Evolutionary conservation across 257 asterid genomes (phyloP), one percentile per base, ranked within the genome.

Genomic region (Nicotiana noctiflora): DNA sequence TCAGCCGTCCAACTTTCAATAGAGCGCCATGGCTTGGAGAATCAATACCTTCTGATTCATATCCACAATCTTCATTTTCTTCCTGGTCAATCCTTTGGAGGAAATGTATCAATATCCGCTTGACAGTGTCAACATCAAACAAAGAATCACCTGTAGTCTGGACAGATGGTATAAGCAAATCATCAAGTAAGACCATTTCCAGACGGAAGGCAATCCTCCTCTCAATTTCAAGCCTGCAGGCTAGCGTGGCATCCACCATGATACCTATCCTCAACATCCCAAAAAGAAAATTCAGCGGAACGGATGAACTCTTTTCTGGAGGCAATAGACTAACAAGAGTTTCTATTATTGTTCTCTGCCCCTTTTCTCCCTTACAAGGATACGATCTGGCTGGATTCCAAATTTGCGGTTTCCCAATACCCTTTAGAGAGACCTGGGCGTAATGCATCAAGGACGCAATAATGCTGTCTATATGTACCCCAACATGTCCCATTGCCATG

Each of bases 231-330:
- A 85, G 83, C 86, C 89, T 84, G 81, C 89, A 88, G 6, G 86
- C 87, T 40, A 88, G 80, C 23, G 83, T 11, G 2, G 93, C 94
- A 23, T 87, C 91, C 77, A 89, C 87, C 91, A 88, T 86, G 57
- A 88, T 87, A 10, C 90, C 94, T 9, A 86, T 87, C 83, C 93
- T 88, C 75, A 87, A 78, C 91, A 92, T 87, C 80, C 92, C 92
- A 79, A 88, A 92, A 60, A 92, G 81, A 56, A 92, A 92, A 75
- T 56, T 85, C 82, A 88, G 63, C 0, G 93, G 92, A 86, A 92
- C 81, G 7, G 87, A 81, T 2, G 87, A 80, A 79, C 89, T 86
- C 74, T 85, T 90, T 78, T 88, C 91, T 6, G 56, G 70, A 25
- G 93, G 93, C 11, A 91, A 85, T 32, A 90, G 85, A 79, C 80